A percentile compares a stretch with the other conserved stretches of the same genome.
Conservation (phyloP, 768 basidiomycete genomes). For the Rhodosporidiobolus odoratus region DNA sequence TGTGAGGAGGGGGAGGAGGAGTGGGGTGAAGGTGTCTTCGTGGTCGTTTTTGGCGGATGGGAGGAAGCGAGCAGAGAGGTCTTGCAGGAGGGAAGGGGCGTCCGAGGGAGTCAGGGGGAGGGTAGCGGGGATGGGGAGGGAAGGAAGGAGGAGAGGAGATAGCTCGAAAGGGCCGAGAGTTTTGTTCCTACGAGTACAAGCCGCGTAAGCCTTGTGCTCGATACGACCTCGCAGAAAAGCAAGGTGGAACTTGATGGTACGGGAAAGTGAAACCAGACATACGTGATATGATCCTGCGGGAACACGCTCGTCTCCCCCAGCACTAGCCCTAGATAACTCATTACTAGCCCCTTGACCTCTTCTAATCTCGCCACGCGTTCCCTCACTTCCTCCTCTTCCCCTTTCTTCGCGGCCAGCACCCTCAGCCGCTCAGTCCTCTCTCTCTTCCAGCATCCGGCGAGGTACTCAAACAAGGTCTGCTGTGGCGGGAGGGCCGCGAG, state of each 20-base stretch:
- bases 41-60: conserved; percentile 47
- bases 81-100: conserved; percentile 72
- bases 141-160: conserved; percentile 68
- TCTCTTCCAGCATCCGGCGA: conserved; percentile 90
- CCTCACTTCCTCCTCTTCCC: conserved; percentile 48
- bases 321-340: conserved; percentile 76
- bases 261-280: background rate
- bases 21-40: conserved; percentile 67
- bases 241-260: conserved; percentile 48
- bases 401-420: conserved; percentile 58
- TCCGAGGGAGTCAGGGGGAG: conserved; percentile 61
- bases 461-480: conserved; percentile 81
- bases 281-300: conserved; percentile 57
- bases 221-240: conserved; percentile 69
- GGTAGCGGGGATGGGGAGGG: conserved; percentile 52
- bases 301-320: conserved; percentile 94
- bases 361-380: conserved; percentile 63
- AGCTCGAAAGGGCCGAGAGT: conserved; percentile 72
- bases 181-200: conserved; percentile 52
- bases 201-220: conserved; percentile 44
- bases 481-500: conserved; percentile 65
- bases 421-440: conserved; percentile 49
- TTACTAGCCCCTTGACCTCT: conserved; percentile 70
- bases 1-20: conserved; percentile 68
- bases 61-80: conserved; percentile 68